phyloP scores from a whole-genome alignment of 306 rosid species.

The Cicer bijugum region DNA sequence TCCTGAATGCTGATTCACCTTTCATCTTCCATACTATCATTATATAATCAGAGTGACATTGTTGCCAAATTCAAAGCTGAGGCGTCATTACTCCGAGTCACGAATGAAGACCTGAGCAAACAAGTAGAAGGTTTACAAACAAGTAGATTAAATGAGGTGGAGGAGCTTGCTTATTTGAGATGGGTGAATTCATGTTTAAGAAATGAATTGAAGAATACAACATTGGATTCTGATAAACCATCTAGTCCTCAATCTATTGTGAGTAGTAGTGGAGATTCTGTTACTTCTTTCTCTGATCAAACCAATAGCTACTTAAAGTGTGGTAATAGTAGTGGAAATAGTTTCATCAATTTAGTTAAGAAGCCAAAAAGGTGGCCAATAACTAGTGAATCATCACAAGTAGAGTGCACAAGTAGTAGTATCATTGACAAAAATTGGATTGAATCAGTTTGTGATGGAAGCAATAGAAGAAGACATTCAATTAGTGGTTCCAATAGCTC shows the following conservation, averaged over 20 bases:
- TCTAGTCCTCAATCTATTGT: constrained; percentile 63
- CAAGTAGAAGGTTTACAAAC: constrained; percentile 96
- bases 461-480: constrained; percentile 90
- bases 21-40: background rate
- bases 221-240: constrained; percentile 56
- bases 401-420: constrained; percentile 59
- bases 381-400: constrained; percentile 56
- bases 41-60: constrained; percentile 63
- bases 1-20: constrained; percentile 2
- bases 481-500: constrained; percentile 79
- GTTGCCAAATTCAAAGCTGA: constrained; percentile 87
- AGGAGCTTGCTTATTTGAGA: constrained; percentile 94
- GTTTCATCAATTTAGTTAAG: constrained; percentile 66
- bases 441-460: constrained; percentile 62
- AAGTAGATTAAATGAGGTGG: constrained; percentile 92
- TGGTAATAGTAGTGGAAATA: constrained; percentile 54
- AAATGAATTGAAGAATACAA: constrained; percentile 77
- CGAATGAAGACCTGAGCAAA: constrained; percentile 89
- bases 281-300: constrained; percentile 59
- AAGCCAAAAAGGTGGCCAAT: constrained; percentile 85
- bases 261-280: constrained; percentile 54
- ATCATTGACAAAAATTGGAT: constrained; percentile 63
- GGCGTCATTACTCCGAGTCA: constrained; percentile 75
- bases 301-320: constrained; percentile 55
- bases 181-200: constrained; percentile 96